A percentile compares a stretch with the other conserved stretches of the same genome.
Conservation (phyloP, 805 yeast genomes). For the Yamadazyma olivae region DNA sequence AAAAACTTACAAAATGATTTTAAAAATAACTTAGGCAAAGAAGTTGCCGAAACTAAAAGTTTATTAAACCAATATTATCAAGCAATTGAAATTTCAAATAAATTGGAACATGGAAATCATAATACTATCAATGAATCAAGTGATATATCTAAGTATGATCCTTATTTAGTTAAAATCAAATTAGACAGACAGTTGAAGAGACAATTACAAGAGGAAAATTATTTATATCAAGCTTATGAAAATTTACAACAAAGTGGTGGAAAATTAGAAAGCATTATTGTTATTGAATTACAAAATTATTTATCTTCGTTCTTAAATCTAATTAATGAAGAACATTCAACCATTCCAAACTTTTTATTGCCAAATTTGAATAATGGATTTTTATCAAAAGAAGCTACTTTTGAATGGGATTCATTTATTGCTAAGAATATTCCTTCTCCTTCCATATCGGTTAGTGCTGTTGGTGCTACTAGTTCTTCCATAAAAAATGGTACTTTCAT, state of each 20-base stretch:
- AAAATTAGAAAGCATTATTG: slow-evolving; percentile 82
- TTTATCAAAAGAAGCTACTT: slow-evolving; percentile 70
- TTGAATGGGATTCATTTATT: slow-evolving; percentile 88
- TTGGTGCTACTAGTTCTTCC: slow-evolving; percentile 22
- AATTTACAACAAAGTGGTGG: slow-evolving; percentile 86
- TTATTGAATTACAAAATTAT: slow-evolving; percentile 81
- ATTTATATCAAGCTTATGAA: slow-evolving; percentile 81
- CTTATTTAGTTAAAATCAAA: slow-evolving; percentile 67
- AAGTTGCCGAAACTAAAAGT: slow-evolving; percentile 37
- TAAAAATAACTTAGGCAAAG: slow-evolving; percentile 68
- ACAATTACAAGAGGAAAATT: slow-evolving; percentile 81
- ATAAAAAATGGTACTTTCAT: slow-evolving; percentile 36
- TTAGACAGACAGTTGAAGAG: slow-evolving; percentile 75
- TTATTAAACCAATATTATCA: slow-evolving; percentile 49
- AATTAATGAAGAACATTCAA: slow-evolving; percentile 69
- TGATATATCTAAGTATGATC: slow-evolving; percentile 59
- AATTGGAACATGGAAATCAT: slow-evolving; percentile 25
- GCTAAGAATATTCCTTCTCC: slow-evolving; percentile 53
- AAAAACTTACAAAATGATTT: slow-evolving; percentile 81
- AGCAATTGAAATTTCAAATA: slow-evolving; percentile 63
- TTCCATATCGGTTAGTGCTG: slow-evolving; percentile 22
- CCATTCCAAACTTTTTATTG: slow-evolving; percentile 62
- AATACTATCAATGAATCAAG: slow-evolving; percentile 10
- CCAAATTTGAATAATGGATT: slow-evolving; percentile 56
- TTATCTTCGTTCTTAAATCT: slow-evolving; percentile 68